These are phyloP conservation scores for Candida khao-thaluensis DNA, from an alignment of 805 yeast species.

Conservation along the genomic window DNA sequence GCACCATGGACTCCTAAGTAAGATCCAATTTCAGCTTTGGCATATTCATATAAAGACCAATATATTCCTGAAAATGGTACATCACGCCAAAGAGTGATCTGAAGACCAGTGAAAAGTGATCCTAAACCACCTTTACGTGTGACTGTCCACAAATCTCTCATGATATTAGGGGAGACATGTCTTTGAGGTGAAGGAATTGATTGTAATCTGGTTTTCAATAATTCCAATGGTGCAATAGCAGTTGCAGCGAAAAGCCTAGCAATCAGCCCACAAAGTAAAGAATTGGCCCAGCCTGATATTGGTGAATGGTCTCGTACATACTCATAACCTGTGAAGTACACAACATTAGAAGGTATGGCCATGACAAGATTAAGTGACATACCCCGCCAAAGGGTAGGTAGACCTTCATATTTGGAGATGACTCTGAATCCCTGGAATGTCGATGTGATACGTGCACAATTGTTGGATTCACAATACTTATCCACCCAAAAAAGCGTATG, in stretches of 20 bases:
- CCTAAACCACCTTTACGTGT: constrained; percentile 55
- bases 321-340: constrained; percentile 93
- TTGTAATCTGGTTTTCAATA: constrained; percentile 84
- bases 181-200: constrained; percentile 63
- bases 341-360: constrained; percentile 92
- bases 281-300: constrained; percentile 56
- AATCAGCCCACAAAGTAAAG: constrained; percentile 78
- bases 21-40: constrained; percentile 27
- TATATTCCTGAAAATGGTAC: constrained; percentile 95
- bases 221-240: constrained; percentile 81
- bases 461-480: constrained; percentile 34
- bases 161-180: constrained; percentile 24
- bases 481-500: constrained; percentile 10
- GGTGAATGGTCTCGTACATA: constrained; percentile 71
- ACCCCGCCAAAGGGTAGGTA: constrained; percentile 83
- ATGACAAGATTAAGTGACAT: constrained; percentile 75
- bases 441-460: constrained; percentile 56
- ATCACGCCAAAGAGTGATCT: constrained; percentile 91
- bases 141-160: constrained; percentile 51
- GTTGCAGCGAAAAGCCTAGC: constrained; percentile 86
- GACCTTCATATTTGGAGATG: constrained; percentile 73
- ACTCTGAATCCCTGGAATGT: constrained; percentile 71
- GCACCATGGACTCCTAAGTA: constrained; percentile 21
- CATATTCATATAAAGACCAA: constrained; percentile 81
- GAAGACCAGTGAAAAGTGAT: constrained; percentile 79